phyloP scores from a whole-genome alignment of 805 yeast species.

The Blastobotrys muscicola region DNA sequence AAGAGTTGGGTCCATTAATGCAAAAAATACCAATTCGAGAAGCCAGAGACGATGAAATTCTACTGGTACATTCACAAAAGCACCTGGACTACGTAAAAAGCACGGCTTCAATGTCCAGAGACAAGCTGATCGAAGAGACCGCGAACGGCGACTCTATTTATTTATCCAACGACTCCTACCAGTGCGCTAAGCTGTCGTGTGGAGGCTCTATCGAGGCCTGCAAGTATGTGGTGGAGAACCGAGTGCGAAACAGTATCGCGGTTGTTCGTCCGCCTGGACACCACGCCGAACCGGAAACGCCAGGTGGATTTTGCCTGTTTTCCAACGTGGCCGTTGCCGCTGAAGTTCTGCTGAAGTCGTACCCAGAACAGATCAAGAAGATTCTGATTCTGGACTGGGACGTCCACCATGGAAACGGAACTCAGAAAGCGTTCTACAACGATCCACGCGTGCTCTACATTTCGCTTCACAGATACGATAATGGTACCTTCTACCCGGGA shows the following conservation, averaged over 20 bases:
- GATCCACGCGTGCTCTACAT: conserved; percentile 88
- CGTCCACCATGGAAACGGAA: conserved; percentile 98
- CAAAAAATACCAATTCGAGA: conserved; percentile 82
- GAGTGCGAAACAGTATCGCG: conserved; percentile 85
- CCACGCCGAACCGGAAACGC: conserved; percentile 95
- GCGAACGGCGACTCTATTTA: conserved; percentile 92
- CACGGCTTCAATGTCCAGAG: conserved; percentile 70
- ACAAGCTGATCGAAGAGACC: conserved; percentile 67
- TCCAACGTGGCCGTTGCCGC: conserved; percentile 98
- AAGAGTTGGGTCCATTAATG: conserved; percentile 80
- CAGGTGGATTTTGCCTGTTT: conserved; percentile 95
- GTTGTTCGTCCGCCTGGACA: conserved; percentile 99
- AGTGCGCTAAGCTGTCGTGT: conserved; percentile 84
- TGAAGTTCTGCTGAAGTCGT: conserved; percentile 63
- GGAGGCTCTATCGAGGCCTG: conserved; percentile 98
- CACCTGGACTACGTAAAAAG: conserved; percentile 69
- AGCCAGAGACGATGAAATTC: conserved; percentile 77
- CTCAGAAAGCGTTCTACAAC: conserved; percentile 82
- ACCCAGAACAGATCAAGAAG: conserved; percentile 80
- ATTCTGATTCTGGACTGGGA: conserved; percentile 94
- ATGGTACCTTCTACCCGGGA: conserved; percentile 91
- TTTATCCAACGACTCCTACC: conserved; percentile 79
- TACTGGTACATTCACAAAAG: conserved; percentile 73
- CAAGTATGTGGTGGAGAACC: conserved; percentile 86
- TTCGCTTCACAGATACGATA: conserved; percentile 86